Conservation (phyloP, 768 basidiomycete species). For the Mycena alexandri region DNA sequence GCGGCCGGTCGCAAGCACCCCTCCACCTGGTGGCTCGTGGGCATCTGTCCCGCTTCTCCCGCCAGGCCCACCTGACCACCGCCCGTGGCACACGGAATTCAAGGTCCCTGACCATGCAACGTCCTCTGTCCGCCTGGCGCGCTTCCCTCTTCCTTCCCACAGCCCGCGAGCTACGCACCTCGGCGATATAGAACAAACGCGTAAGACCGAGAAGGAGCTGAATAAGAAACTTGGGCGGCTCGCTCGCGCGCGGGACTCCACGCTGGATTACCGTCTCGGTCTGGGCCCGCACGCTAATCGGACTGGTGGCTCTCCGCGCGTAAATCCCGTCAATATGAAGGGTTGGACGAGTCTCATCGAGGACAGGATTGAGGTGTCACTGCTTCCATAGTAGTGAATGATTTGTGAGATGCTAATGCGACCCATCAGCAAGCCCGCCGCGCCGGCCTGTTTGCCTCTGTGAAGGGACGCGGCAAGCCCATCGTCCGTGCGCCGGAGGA, state of each 20-base stretch:
- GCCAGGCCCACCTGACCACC: constrained; percentile 66
- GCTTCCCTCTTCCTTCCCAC: constrained; percentile 51
- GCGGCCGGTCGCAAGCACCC: not conserved
- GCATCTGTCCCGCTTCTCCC: constrained; percentile 67
- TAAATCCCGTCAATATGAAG: constrained; percentile 74
- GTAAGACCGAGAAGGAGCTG: constrained; percentile 61
- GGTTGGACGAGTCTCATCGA: constrained; percentile 85
- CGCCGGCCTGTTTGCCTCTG: constrained; percentile 77
- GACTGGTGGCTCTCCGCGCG: constrained; percentile 39
- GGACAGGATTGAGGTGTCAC: constrained; percentile 80
- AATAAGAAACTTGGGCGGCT: constrained; percentile 70
- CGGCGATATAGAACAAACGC: constrained; percentile 51
- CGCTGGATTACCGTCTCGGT: constrained; percentile 82
- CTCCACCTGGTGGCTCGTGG: constrained; percentile 55
- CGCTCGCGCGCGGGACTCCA: constrained; percentile 75
- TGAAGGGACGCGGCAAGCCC: constrained; percentile 73
- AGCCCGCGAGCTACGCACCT: constrained; percentile 32
- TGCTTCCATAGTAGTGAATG: not conserved
- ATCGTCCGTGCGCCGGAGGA: constrained; percentile 54
- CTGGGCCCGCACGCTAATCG: constrained; percentile 44
- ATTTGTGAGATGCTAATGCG: not conserved
- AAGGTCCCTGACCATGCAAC: constrained; percentile 68
- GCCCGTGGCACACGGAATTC: constrained; percentile 80
- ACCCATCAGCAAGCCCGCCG: constrained; percentile 67
- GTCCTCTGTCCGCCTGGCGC: constrained; percentile 66